Percentiles rank a stretch among this genome's conserved stretches.
phyloP scores from a whole-genome alignment of 352 stramenopile species.

The Elongisporangium senticosum region DNA sequence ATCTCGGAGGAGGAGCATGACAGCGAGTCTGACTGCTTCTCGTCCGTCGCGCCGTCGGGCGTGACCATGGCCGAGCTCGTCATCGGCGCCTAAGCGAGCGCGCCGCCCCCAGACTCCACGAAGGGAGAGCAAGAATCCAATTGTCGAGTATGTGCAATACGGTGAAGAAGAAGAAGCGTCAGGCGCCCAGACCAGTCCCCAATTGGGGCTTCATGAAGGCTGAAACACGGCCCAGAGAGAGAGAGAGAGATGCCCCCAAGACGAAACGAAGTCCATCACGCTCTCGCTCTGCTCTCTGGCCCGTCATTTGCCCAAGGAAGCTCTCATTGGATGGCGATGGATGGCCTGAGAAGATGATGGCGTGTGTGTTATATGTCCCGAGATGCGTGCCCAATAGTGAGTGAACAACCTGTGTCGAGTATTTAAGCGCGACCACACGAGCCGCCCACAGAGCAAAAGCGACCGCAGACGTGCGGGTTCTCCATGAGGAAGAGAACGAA shows the following conservation, averaged over 20 bases:
- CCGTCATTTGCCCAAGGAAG: neutral
- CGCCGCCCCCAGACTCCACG: neutral
- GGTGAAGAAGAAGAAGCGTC: neutral
- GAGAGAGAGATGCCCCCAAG: neutral
- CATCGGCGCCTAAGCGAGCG: neutral
- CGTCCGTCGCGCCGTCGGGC: neutral
- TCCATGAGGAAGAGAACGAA: slow-evolving; percentile 6
- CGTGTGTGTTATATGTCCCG: neutral
- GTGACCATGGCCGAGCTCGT: neutral
- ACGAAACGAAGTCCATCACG: neutral
- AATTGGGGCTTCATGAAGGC: neutral
- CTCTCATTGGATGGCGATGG: neutral
- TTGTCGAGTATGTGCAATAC: neutral
- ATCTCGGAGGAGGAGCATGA: neutral
- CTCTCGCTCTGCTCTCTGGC: neutral
- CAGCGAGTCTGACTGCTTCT: neutral
- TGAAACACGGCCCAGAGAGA: neutral
- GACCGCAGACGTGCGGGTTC: slow-evolving; percentile 4
- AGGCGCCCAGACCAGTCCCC: too few relatives aligned
- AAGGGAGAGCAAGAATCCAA: neutral
- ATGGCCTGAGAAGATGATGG: neutral
- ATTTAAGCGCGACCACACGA: slow-evolving; percentile 11
- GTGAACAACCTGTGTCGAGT: slow-evolving; percentile 7
- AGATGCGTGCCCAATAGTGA: neutral
- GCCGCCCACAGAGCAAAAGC: neutral